These are phyloP conservation scores for Monascus purpureus DNA, from an alignment of 495 filamentous ascomycete genomes.

Conservation along the genomic window DNA sequence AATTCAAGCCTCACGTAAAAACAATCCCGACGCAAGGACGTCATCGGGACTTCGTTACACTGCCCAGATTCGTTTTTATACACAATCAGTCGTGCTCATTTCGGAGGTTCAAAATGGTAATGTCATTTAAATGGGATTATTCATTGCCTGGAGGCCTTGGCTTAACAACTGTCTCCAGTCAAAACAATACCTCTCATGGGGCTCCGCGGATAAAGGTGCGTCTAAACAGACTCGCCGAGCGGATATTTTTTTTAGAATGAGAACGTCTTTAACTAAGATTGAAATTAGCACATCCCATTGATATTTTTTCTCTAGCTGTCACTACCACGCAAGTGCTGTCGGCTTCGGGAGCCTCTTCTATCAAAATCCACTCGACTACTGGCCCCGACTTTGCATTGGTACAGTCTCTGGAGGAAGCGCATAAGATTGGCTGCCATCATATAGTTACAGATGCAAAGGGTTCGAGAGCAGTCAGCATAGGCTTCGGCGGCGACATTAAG, in stretches of 20 bases:
- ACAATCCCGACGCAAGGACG: too few relatives aligned
- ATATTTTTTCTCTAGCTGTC: conserved; percentile 83
- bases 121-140: neutral
- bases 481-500: conserved; percentile 76
- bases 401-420: conserved; percentile 62
- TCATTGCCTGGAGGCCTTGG: too few relatives aligned
- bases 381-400: conserved; percentile 56
- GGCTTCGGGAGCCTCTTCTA: conserved; percentile 63
- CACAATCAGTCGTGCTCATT: too few relatives aligned
- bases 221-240: conserved; percentile 1
- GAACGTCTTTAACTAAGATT: neutral
- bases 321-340: conserved; percentile 65
- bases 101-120: conserved; percentile 15
- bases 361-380: conserved; percentile 62
- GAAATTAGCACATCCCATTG: conserved; percentile 58
- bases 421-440: conserved; percentile 84
- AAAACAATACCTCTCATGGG: conserved; percentile 90
- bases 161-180: conserved; percentile 43
- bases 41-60: too few relatives aligned
- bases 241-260: neutral
- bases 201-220: conserved; percentile 77
- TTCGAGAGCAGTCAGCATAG: conserved; percentile 58
- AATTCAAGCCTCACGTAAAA: too few relatives aligned
- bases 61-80: too few relatives aligned
- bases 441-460: conserved; percentile 56